Conservation (phyloP, 148 eudicot genomes). For the Chenopodium formosanum region DNA sequence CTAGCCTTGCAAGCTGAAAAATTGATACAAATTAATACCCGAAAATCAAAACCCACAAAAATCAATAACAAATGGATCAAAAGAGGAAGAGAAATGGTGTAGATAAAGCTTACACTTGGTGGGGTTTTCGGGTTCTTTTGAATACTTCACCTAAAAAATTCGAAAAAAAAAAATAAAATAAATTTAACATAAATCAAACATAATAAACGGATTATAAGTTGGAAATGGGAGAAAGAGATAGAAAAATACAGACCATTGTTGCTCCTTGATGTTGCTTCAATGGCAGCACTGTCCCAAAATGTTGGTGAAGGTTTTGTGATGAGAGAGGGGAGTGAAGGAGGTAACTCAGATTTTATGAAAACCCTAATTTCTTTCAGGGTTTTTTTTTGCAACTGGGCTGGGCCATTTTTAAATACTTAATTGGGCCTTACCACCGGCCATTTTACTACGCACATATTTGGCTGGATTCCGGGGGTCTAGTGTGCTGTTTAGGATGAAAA, state of each 20-base stretch:
- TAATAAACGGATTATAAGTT: background rate
- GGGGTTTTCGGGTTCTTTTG: conserved; percentile 61
- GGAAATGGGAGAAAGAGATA: background rate
- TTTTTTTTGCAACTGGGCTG: no score
- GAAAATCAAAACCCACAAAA: background rate
- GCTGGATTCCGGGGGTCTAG: no score
- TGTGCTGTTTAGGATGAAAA: no score
- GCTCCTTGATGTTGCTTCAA: background rate
- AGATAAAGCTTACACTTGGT: conserved; percentile 52
- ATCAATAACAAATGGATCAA: background rate
- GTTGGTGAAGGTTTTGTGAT: no score
- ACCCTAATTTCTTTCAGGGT: no score
- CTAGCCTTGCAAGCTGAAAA: conserved; percentile 70
- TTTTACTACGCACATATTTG: no score
- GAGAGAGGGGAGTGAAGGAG: no score
- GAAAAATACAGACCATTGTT: conserved; percentile 10
- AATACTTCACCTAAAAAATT: conserved; percentile 50
- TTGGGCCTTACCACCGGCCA: no score
- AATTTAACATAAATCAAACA: no score
- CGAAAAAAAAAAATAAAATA: background rate
- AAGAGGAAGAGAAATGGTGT: background rate
- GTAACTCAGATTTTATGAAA: no score
- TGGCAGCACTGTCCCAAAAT: background rate
- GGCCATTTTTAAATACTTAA: no score
- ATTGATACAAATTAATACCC: background rate